Conservation (phyloP, 2,329 filamentous ascomycete species). For the Cordyceps tenuipes region DNA sequence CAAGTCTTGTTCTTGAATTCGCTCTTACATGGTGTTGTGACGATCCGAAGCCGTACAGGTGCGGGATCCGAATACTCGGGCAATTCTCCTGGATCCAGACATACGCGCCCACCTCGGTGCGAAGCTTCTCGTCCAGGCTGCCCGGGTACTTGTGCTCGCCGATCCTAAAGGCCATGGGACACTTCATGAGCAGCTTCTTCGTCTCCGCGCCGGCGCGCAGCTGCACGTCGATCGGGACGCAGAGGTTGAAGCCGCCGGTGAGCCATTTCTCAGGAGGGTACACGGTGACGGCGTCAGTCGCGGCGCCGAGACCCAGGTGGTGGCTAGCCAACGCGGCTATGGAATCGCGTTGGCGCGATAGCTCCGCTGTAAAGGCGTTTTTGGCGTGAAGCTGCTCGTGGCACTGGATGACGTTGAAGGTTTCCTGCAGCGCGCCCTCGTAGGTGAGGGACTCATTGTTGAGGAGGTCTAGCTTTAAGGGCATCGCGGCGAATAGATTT, state of each 20-base stretch:
- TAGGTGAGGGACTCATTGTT: neutral
- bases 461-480: neutral
- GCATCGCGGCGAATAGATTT: neutral
- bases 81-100: constrained; percentile 21
- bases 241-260: neutral
- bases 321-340: neutral
- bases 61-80: constrained; percentile 18
- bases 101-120: constrained; percentile 20
- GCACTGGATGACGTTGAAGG: neutral
- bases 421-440: neutral
- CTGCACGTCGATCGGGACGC: neutral
- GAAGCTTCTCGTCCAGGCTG: constrained; percentile 35
- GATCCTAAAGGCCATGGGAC: constrained; percentile 18
- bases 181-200: neutral
- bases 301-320: neutral
- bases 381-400: neutral
- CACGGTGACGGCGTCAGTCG: neutral
- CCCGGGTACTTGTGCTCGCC: constrained; percentile 30
- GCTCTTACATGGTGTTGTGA: neutral
- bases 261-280: neutral
- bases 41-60: constrained; percentile 17
- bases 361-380: neutral
- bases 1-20: neutral
- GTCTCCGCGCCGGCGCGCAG: neutral
- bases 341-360: neutral